Conservation (phyloP, 179 eudicot genomes). For the Patellifolia procumbens region DNA sequence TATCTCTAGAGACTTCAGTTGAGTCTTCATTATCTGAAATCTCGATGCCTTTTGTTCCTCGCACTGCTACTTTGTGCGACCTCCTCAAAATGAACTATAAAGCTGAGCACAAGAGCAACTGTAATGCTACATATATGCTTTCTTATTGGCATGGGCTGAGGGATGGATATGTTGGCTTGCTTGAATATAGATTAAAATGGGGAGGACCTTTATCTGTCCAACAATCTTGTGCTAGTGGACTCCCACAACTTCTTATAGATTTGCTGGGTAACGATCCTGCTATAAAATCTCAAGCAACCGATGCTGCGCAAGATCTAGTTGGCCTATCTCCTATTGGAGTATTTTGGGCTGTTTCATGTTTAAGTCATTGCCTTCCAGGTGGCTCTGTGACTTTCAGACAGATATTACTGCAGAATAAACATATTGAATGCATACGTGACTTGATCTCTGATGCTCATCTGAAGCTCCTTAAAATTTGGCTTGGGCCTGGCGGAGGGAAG, state of each 20-base stretch:
- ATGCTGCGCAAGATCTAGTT: conserved; percentile 41
- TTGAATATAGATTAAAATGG: conserved; percentile 75
- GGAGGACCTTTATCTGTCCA: conserved; percentile 93
- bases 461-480: conserved; percentile 69
- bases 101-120: conserved; percentile 42
- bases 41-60: conserved; percentile 84
- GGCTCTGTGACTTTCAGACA: conserved; percentile 80
- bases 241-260: conserved; percentile 80
- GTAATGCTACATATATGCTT: conserved; percentile 42
- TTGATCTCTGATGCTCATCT: conserved; percentile 77
- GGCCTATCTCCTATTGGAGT: conserved; percentile 92
- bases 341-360: conserved; percentile 81
- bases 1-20: conserved; percentile 61
- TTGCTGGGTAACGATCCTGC: conserved; percentile 49
- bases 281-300: conserved; percentile 43
- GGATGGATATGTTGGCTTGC: conserved; percentile 90
- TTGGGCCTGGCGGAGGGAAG: conserved; percentile 89
- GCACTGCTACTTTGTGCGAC: conserved; percentile 79
- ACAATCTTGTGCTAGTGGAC: conserved; percentile 93
- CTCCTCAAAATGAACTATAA: conserved; percentile 50
- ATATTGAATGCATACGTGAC: conserved; percentile 64
- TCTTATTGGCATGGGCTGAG: conserved; percentile 88
- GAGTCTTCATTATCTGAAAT: conserved; percentile 61
- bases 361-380: conserved; percentile 87
- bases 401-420: conserved; percentile 67